A percentile compares a stretch with the other conserved stretches of the same genome.
These are phyloP conservation scores for Colletotrichum camelliae DNA, from an alignment of 2,329 filamentous ascomycete species.

Conservation along the genomic window DNA sequence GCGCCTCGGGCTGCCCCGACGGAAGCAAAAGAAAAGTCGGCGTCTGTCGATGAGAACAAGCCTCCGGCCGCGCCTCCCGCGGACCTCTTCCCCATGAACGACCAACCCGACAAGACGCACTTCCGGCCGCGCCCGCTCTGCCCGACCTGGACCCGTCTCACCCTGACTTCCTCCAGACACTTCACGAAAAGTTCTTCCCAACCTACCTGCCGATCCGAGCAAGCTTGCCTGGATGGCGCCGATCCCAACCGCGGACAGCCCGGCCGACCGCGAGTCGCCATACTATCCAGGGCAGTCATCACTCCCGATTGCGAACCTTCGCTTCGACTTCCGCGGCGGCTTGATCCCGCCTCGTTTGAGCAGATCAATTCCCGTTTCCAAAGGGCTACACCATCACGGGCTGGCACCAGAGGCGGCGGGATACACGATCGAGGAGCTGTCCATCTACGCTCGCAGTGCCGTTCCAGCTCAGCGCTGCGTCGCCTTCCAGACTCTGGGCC, in stretches of 20 bases:
- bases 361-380: constrained; percentile 74
- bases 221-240: constrained; percentile 91
- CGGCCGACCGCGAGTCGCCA: constrained; percentile 72
- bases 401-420: constrained; percentile 92
- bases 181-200: constrained; percentile 94
- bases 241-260: constrained; percentile 66
- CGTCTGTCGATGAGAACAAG: constrained; percentile 44
- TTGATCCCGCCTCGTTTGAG: constrained; percentile 80
- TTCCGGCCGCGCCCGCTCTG: constrained; percentile 58
- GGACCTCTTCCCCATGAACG: constrained; percentile 48
- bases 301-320: constrained; percentile 77
- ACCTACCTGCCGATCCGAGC: constrained; percentile 82
- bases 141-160: constrained; percentile 85
- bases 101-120: constrained; percentile 53
- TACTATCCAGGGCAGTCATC: constrained; percentile 81
- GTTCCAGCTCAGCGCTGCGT: constrained; percentile 89
- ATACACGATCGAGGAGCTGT: constrained; percentile 89
- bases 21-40: constrained; percentile 7
- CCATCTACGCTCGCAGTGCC: constrained; percentile 78
- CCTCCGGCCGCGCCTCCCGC: constrained; percentile 44
- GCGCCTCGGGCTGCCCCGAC: neutral
- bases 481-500: constrained; percentile 88
- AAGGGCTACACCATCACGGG: constrained; percentile 92
- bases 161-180: constrained; percentile 80
- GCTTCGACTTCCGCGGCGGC: constrained; percentile 86